phyloP scores from a whole-genome alignment of 176 grass and related monocot genomes.

The Carex scoparia region DNA sequence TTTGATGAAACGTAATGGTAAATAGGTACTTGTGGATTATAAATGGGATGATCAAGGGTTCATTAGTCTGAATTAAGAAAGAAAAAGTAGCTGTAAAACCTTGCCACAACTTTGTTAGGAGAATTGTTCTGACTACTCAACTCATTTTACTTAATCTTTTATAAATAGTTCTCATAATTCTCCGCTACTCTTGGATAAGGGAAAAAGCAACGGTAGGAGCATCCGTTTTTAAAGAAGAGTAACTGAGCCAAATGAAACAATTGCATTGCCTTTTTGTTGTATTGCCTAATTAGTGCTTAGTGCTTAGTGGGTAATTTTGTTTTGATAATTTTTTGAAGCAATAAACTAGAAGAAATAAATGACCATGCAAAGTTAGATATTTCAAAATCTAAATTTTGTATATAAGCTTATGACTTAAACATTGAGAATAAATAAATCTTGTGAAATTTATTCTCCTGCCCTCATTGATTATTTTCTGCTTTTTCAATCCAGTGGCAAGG shows the following conservation, averaged over 20 bases:
- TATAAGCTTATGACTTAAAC: neutral
- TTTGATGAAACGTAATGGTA: neutral
- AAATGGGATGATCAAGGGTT: neutral
- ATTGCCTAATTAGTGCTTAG: neutral
- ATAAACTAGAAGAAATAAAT: neutral
- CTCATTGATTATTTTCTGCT: conserved; percentile 1
- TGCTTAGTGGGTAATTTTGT: neutral
- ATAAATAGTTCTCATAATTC: neutral
- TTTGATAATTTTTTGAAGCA: neutral
- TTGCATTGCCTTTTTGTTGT: neutral
- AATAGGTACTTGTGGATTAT: neutral
- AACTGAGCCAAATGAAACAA: neutral
- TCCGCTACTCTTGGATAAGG: too few species aligned
- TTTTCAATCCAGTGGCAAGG: conserved; percentile 50
- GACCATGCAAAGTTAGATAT: neutral
- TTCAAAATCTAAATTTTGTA: neutral
- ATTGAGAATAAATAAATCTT: neutral
- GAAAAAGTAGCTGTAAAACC: neutral
- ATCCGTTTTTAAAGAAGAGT: neutral
- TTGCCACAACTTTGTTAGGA: neutral
- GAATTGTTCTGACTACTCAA: neutral
- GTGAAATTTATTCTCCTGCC: neutral
- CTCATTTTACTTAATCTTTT: neutral
- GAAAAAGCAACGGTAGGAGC: neutral
- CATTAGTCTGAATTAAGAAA: neutral